Conservation (phyloP, 805 yeast genomes). For the Danielia oregonensis region DNA sequence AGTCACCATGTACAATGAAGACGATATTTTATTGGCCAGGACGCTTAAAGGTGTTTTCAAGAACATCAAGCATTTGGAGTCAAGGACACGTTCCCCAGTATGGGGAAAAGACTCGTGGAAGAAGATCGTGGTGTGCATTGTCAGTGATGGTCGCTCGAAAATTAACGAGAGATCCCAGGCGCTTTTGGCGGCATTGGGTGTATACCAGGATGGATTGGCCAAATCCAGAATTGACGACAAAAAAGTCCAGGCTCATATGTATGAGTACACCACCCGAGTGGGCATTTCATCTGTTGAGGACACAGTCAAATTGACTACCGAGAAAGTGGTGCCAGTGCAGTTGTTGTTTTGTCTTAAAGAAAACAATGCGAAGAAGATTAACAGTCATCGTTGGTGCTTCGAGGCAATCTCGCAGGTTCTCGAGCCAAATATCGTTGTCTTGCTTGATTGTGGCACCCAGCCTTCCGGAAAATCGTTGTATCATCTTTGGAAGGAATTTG, state of each 20-base stretch:
- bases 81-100: constrained; percentile 42
- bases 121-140: constrained; percentile 58
- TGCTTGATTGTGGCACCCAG: constrained; percentile 64
- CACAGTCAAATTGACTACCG: constrained; percentile 49
- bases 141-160: constrained; percentile 64
- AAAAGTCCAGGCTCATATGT: constrained; percentile 61
- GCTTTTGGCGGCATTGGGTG: constrained; percentile 59
- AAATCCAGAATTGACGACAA: constrained; percentile 56
- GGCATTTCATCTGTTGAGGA: constrained; percentile 47
- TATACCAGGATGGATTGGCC: constrained; percentile 65
- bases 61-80: constrained; percentile 55
- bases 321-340: constrained; percentile 60
- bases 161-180: constrained; percentile 62
- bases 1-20: constrained; percentile 66
- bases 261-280: constrained; percentile 63
- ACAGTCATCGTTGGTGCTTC: constrained; percentile 68
- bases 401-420: constrained; percentile 58
- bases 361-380: constrained; percentile 59
- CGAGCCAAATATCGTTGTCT: constrained; percentile 53
- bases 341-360: constrained; percentile 60
- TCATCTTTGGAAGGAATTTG: constrained; percentile 61
- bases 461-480: constrained; percentile 55
- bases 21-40: constrained; percentile 56
- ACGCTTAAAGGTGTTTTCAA: constrained; percentile 64
- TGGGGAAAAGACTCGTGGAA: constrained; percentile 55